Evolutionary conservation across 805 yeast species (phyloP), one percentile per base, ranked within the genome.

Genomic region (Dipodascus geniculatus): DNA sequence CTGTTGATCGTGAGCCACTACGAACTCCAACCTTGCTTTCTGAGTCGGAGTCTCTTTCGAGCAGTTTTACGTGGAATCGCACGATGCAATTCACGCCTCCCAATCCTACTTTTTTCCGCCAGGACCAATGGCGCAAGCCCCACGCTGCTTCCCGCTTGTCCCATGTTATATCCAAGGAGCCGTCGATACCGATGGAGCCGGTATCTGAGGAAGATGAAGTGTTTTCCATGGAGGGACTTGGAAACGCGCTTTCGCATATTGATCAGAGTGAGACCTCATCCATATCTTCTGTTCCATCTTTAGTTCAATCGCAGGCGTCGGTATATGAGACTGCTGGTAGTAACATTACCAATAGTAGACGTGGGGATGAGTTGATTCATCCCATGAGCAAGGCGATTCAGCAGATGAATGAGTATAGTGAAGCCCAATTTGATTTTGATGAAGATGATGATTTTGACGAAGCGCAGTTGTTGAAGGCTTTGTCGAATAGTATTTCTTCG

Each of bases 81-180:
- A 62, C 64, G 2, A 60, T 60, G 63, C 64, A 62, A 57, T 63
- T 62, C 56, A 63, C 66, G 2, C 65, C 65, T n/a, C 65, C 65
- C 17, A 47, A 3, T 55, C 57, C 47, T 17, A 33, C 22, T 20
- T 50, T n/a, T 31, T 22, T 14, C 52, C 49, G 20, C 20, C 54
- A 19, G 42, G 48, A 17, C 20, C 23, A 4, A 42, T 48, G 28
- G 35, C 28, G 48, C 51, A 42, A 49, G 35, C 28, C 54, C 55
- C 53, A 56, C 42, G 44, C 51, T 3, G 52, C 56, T 6, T 50
- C 60, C 14, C 47, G 48, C 48, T 44, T 55, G 49, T 53, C 56
- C 28, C 50, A 22, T 14, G 49, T 48, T 48, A 48, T 48, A 48
- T 22, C 49, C 24, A 48, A 24, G 24, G 51, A 19, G 44, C 38